Evolutionary conservation across 1,284 basidiomycete species (phyloP).

Genomic region (Fomitopsis betulina): DNA sequence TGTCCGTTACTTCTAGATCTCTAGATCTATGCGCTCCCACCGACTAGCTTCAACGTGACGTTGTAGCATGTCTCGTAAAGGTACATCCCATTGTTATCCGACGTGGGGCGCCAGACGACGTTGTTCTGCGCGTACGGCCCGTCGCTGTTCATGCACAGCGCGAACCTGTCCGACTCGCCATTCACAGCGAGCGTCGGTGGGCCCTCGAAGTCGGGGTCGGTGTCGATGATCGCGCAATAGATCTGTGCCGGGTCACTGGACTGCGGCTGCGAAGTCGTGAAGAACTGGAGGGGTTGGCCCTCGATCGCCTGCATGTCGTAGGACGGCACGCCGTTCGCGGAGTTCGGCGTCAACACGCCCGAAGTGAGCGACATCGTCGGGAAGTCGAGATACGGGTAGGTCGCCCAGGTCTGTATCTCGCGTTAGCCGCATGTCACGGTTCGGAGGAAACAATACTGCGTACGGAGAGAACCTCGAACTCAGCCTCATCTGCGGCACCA

Average conservation of each 20-base stretch:
- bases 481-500: slow-evolving; percentile 15
- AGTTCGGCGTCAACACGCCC: slow-evolving; percentile 15
- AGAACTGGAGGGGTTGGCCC: slow-evolving; percentile 12
- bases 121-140: slow-evolving; percentile 8
- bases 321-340: slow-evolving; percentile 8
- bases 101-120: slow-evolving; percentile 12
- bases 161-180: slow-evolving; percentile 17
- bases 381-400: slow-evolving; percentile 21
- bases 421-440: not conserved
- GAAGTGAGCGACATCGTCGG: slow-evolving; percentile 16
- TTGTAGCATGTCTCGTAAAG: slow-evolving; percentile 9
- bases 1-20: not conserved
- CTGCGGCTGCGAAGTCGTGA: slow-evolving; percentile 12
- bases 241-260: slow-evolving; percentile 8
- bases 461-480: slow-evolving; percentile 16
- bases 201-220: slow-evolving; percentile 19
- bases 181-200: slow-evolving; percentile 21
- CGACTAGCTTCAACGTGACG: slow-evolving; percentile 5
- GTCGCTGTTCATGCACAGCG: slow-evolving; percentile 13
- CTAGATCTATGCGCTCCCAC: not conserved
- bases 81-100: slow-evolving; percentile 12
- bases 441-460: not conserved
- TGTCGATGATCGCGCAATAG: slow-evolving; percentile 23
- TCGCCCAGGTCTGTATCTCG: slow-evolving; percentile 16
- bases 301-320: slow-evolving; percentile 8